A percentile compares a stretch with the other conserved stretches of the same genome.
These are phyloP conservation scores for Lachancea quebecensis DNA, from an alignment of 805 yeast species.

Conservation along the genomic window DNA sequence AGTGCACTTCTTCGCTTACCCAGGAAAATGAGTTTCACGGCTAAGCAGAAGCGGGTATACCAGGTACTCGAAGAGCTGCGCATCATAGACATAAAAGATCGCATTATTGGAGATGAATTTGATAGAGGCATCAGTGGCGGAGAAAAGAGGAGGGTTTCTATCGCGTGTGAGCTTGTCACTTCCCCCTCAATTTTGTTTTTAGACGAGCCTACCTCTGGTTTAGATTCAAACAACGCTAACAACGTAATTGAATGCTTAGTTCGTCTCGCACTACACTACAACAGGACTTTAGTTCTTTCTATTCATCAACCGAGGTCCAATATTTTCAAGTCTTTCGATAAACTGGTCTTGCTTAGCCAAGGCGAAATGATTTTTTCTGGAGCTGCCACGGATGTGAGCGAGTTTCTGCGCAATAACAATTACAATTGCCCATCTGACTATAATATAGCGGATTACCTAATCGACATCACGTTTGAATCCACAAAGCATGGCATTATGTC, in stretches of 20 bases:
- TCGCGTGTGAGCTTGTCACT: constrained; percentile 89
- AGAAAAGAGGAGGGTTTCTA: constrained; percentile 83
- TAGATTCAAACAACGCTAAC: constrained; percentile 88
- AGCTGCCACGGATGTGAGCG: constrained; percentile 63
- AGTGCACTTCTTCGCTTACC: constrained; percentile 89
- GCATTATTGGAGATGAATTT: constrained; percentile 81
- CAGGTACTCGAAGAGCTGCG: constrained; percentile 84
- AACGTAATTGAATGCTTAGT: constrained; percentile 85
- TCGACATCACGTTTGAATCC: constrained; percentile 76
- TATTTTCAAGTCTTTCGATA: constrained; percentile 86
- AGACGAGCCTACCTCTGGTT: constrained; percentile 94
- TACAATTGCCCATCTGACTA: constrained; percentile 82
- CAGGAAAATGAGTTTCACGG: constrained; percentile 58
- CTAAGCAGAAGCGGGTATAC: constrained; percentile 71
- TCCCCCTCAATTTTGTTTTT: constrained; percentile 76
- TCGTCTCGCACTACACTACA: constrained; percentile 67
- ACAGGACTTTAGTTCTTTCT: constrained; percentile 84
- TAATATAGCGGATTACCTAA: constrained; percentile 87
- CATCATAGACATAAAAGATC: constrained; percentile 74
- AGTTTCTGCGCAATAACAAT: constrained; percentile 69
- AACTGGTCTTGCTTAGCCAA: constrained; percentile 68
- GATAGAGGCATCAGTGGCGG: constrained; percentile 83
- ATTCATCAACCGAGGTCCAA: constrained; percentile 97
- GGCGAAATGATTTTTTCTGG: constrained; percentile 89
- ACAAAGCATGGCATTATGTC: constrained; percentile 9